Base-by-base conservation (phyloP, 2,329 filamentous ascomycete genomes). In the Fusarium aywerte region DNA sequence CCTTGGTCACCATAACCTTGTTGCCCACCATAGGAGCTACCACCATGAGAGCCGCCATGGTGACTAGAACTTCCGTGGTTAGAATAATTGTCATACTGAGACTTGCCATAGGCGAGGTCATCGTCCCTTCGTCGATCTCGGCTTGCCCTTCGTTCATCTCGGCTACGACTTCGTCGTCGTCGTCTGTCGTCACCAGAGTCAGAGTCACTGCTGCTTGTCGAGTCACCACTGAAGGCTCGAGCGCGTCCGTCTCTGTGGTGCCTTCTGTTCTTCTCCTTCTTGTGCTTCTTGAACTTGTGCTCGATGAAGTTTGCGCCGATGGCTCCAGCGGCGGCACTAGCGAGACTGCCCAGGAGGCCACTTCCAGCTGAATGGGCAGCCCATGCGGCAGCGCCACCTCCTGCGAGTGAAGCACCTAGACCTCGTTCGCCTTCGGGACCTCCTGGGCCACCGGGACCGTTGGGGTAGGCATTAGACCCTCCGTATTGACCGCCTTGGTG, bases 311-410 rank as follows among this genome's bases (percentile, higher is more conserved):
- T 85, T 5, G 84, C 84, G 5, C 80, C 81, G 33, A 85, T 76
- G 1, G 84, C 83, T 35, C 84, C 84, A 12, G 79, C 80, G 5
- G 84, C 77, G 2, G 82, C 77, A 15, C 82, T 82, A 3, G 79
- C 82, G 4, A 85, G 70, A 3, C 83, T 84, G 29, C 82, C 83
- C 32, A 85, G 67, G 27, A 80, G 64, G 18, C 84, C 83, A 39
- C 83, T 83, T 10, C 84, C 84, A 20, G 83, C 75, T 62, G 84
- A 80, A 74, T 86, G 81, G 0, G 82, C 83, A 0, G 83, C 75
- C 67, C 80, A 85, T 8, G 81, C 84, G 21, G 83, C 84, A 3
- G 79, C 83, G 39, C 80, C 82, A 15, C 82, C 80, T 32, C 83
- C 84, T 3, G 83, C 60, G 16, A 86, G 67, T 9, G 83, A 81